Evolutionary conservation across 495 filamentous ascomycete species (phyloP), one percentile per base, ranked within the genome.

Genomic region (Aspergillus homomorphus): DNA sequence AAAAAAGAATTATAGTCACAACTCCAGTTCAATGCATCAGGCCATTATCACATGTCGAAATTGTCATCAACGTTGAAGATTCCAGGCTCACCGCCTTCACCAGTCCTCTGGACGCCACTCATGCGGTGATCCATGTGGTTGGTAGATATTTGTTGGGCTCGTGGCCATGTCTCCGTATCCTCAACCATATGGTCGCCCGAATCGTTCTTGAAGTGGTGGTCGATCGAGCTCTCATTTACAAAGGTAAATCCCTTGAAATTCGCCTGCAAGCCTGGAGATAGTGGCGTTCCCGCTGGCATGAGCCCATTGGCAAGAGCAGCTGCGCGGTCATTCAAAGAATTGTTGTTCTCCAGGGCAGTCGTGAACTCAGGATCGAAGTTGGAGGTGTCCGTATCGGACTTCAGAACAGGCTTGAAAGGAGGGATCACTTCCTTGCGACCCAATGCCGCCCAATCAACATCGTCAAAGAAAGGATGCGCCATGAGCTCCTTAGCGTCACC

Each of bases 311-410:
- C 86, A 21, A 88, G 63, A 14, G 88, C 89, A 15, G 85, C 84
- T 1, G 94, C 94, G 42, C 92, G 86, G 63, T 93, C 88, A 68
- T 97, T 98, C 60, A 98, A 80, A 0, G 90, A 94, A 46, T 60
- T 70, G 57, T 73, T 77, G 57, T 62, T 70, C 23, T 91, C 88
- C 33, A 98, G 79, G 8, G 94, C 94, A 61, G 92, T 98, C 45
- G 94, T 98, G 71, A 98, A 98, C 69, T 98, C 95, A 0, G 94
- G 94, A 66, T 98, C 94, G 63, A 98, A 98, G 72, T 98, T 98
- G 19, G 92, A 96, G 3, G 93, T 95, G 67, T 98, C 95, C 4
- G 90, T 90, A 62, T 96, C 91, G 18, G 87, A 92, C 78, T 94
- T 94, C 59, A 98, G 83, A 69, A 94, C 93, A 10, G 94, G 94